Evolutionary conservation across 140 eudicot genomes (phyloP).

Genomic region (Erigeron philadelphicus): DNA sequence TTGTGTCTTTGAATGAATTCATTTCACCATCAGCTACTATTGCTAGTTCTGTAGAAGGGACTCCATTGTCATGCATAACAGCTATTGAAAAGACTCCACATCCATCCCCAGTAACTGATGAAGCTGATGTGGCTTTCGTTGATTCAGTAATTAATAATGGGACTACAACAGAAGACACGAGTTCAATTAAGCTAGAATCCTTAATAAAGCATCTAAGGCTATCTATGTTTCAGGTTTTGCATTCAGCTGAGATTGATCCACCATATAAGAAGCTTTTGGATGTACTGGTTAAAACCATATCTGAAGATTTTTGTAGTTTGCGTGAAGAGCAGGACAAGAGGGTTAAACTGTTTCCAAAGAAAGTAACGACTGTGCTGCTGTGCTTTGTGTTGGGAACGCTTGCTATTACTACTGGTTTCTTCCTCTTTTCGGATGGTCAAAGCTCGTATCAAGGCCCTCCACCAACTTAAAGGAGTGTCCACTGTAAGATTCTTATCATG

Average conservation of each 20-base stretch:
- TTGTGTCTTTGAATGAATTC: slow-evolving; percentile 23
- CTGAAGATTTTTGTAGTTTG: slow-evolving; percentile 35
- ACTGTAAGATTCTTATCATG: slow-evolving; percentile 31
- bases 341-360: slow-evolving; percentile 22
- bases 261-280: slow-evolving; percentile 42
- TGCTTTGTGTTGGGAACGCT: slow-evolving; percentile 9
- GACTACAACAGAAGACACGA: slow-evolving; percentile 18
- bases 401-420: not conserved
- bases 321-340: slow-evolving; percentile 37
- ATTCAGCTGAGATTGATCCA: slow-evolving; percentile 28
- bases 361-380: not conserved
- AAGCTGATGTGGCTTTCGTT: not conserved
- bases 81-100: slow-evolving; percentile 30
- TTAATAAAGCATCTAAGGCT: slow-evolving; percentile 36
- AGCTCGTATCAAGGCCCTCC: slow-evolving; percentile 30
- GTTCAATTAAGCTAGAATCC: slow-evolving; percentile 35
- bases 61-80: slow-evolving; percentile 23
- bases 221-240: slow-evolving; percentile 30
- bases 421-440: slow-evolving; percentile 5
- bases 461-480: slow-evolving; percentile 36
- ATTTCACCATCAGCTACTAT: slow-evolving; percentile 26
- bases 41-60: slow-evolving; percentile 8
- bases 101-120: slow-evolving; percentile 20
- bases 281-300: slow-evolving; percentile 29
- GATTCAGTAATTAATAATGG: not conserved